Evolutionary conservation across 2,329 filamentous ascomycete genomes (phyloP), one percentile per base, ranked within the genome.

Genomic region (Lecanoromycetidae sp.): DNA sequence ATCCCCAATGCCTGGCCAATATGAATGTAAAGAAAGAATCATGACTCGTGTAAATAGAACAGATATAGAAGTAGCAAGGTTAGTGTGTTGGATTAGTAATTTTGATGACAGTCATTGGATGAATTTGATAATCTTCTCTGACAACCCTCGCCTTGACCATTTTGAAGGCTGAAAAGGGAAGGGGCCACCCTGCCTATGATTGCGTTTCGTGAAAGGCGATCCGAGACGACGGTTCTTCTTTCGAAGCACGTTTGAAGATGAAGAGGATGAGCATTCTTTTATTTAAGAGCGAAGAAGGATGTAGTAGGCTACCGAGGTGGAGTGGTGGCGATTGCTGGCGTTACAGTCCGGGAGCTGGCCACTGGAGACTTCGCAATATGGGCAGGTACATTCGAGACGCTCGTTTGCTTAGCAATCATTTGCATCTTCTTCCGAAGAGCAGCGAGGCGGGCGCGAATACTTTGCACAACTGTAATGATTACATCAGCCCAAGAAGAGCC

Each of bases 391-490:
- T 42, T 44, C 35, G 44, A 22, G 12, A 30, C 23, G 23, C 48
- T 54, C 62, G 48, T 57, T 57, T 69, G 66, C 52, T 70, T 71
- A 9, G 67, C 61, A 38, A 72, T 61, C n/a, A 69, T 52, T 15
- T 66, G 61, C 44, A 72, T 64, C 55, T 73, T 74, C 60, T 70
- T 71, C 44, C 66, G 64, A 30, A 74, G 60, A 48, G 67, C 62
- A 12, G 62, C 55, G 29, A 73, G 61, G 32, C 71, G 69, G 47
- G 59, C 59, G 27, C 70, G 69, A 57, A 73, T 72, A 52, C 70
- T 70, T 17, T 65, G 61, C 7, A 72, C 68, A 54, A 72, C 68
- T 71, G 39, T 15, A 47, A 22, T 3, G 23, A 26, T 22, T 15
- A n/a, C 8, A 26, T 66, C 54, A 66, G 51, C 40, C 9, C 19